Percentiles rank a stretch among this genome's conserved stretches.
These are phyloP conservation scores for Hyaloperonospora arabidopsidis DNA, from an alignment of 352 stramenopile genomes.

Conservation along the genomic window DNA sequence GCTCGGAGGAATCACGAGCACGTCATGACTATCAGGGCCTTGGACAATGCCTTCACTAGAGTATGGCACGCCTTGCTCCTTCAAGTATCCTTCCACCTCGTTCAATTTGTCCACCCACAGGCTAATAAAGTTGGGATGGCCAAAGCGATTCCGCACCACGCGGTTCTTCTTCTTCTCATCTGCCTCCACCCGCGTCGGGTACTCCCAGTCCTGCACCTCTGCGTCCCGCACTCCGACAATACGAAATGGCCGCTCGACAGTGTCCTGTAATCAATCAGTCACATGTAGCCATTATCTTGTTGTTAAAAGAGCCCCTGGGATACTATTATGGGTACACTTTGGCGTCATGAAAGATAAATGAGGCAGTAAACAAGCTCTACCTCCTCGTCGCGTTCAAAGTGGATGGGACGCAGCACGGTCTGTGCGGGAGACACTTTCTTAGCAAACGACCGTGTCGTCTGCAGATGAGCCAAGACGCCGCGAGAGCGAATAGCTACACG, in stretches of 20 bases:
- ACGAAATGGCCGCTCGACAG: constrained; percentile 45
- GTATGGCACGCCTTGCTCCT: constrained; percentile 55
- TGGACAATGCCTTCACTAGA: constrained; percentile 46
- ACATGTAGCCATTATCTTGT: background rate
- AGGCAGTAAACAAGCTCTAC: constrained; percentile 21
- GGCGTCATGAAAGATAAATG: no score
- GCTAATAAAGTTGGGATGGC: constrained; percentile 77
- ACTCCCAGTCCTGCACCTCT: constrained; percentile 70
- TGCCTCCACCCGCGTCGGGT: constrained; percentile 56
- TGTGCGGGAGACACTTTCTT: constrained; percentile 14
- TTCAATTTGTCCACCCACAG: constrained; percentile 73
- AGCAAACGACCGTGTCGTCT: constrained; percentile 19
- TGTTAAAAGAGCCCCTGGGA: constrained; percentile 8
- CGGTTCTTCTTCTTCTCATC: constrained; percentile 57
- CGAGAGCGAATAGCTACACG: constrained; percentile 15
- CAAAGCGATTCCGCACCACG: constrained; percentile 66
- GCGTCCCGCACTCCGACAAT: constrained; percentile 77
- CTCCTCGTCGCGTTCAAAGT: constrained; percentile 61
- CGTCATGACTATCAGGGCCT: constrained; percentile 53
- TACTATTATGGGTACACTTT: constrained; percentile 2
- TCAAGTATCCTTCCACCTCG: constrained; percentile 57
- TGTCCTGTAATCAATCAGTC: constrained; percentile 23
- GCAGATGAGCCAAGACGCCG: constrained; percentile 7
- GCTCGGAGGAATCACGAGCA: constrained; percentile 61
- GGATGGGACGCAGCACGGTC: constrained; percentile 43